Evolutionary conservation across 1,284 basidiomycete species (phyloP).

Genomic region (Mycena citricolor): DNA sequence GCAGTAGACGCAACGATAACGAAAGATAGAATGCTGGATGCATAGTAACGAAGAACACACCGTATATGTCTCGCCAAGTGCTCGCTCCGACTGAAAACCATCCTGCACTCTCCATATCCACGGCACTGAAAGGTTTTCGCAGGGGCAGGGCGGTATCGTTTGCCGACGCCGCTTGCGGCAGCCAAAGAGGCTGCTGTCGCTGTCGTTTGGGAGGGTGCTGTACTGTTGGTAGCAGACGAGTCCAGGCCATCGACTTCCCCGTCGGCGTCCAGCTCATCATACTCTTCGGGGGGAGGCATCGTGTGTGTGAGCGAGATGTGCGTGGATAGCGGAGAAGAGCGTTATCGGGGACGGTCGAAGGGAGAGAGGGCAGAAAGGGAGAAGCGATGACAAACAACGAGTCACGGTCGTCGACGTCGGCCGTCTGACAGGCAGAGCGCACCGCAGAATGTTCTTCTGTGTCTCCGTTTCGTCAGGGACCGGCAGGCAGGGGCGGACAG

Average conservation of each 20-base stretch:
- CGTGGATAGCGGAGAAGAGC: conserved; percentile 3
- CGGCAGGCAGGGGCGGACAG: neutral
- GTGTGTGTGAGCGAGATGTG: neutral
- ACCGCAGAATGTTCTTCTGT: neutral
- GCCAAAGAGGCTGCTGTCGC: conserved; percentile 23
- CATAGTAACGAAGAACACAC: conserved; percentile 58
- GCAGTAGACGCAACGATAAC: too few relatives aligned
- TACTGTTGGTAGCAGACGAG: conserved; percentile 2
- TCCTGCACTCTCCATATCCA: conserved; percentile 92
- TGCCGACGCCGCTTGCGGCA: conserved; percentile 36
- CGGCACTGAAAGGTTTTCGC: conserved; percentile 93
- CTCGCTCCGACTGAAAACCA: conserved; percentile 94
- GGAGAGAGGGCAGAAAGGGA: conserved; percentile 3
- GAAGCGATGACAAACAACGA: too few relatives aligned
- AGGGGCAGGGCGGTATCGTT: conserved; percentile 72
- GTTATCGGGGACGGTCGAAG: neutral
- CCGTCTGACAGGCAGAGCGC: too few relatives aligned
- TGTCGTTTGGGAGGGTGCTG: conserved; percentile 14
- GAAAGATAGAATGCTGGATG: too few relatives aligned
- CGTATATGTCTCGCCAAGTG: conserved; percentile 94
- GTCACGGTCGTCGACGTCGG: conserved; percentile 1
- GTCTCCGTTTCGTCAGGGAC: neutral
- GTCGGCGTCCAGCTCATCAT: neutral
- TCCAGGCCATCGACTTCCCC: neutral
- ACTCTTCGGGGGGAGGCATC: neutral